Percentiles rank a stretch among this genome's conserved stretches.
phyloP scores from a whole-genome alignment of 1,139 yeast genomes.

The Kodamaea ohmeri region DNA sequence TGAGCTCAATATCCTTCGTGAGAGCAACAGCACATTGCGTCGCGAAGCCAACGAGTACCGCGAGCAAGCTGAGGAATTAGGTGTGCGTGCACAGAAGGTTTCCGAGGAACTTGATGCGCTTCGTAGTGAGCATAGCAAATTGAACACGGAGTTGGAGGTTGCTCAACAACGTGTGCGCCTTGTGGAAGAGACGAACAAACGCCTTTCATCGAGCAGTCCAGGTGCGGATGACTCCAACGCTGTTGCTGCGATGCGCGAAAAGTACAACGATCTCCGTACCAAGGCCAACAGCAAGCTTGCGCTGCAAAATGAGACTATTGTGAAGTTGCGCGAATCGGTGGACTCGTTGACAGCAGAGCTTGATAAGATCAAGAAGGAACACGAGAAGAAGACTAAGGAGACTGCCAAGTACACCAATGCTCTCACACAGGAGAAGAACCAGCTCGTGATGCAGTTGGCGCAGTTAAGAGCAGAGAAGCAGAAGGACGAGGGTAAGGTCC shows the following conservation, averaged over 20 bases:
- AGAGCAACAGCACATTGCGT: constrained; percentile 68
- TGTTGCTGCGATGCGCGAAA: constrained; percentile 25
- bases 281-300: constrained; percentile 24
- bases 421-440: constrained; percentile 16
- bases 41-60: constrained; percentile 40
- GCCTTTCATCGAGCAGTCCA: constrained; percentile 20
- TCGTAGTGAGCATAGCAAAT: constrained; percentile 20
- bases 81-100: constrained; percentile 19
- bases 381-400: constrained; percentile 11
- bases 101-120: constrained; percentile 22
- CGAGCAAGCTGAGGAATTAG: constrained; percentile 24
- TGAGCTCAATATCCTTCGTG: constrained; percentile 64
- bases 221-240: constrained; percentile 5
- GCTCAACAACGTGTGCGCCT: constrained; percentile 34
- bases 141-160: constrained; percentile 27
- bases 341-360: constrained; percentile 15
- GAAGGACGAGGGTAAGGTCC: constrained; percentile 3
- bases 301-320: constrained; percentile 23
- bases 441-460: constrained; percentile 13
- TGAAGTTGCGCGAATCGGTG: constrained; percentile 24
- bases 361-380: constrained; percentile 11
- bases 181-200: constrained; percentile 39
- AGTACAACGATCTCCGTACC: constrained; percentile 30
- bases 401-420: constrained; percentile 7
- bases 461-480: constrained; percentile 11